A percentile compares a stretch with the other conserved stretches of the same genome.
phyloP scores from a whole-genome alignment of 768 basidiomycete genomes.

The Auriculariales sp. region DNA sequence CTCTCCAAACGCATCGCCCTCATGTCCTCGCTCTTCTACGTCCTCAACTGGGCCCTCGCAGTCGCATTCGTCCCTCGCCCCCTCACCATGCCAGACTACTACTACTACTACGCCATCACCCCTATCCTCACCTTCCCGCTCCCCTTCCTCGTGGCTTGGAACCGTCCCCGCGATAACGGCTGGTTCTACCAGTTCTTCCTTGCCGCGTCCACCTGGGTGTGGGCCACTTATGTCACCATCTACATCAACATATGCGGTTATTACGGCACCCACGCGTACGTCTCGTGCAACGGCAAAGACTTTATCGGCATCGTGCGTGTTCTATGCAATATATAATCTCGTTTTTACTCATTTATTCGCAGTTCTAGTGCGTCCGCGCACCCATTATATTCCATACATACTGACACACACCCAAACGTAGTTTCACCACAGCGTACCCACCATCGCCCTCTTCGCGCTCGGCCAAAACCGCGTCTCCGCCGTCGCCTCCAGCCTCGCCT shows the following conservation, averaged over 20 bases:
- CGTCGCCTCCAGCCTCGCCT: not conserved
- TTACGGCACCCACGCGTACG: not conserved
- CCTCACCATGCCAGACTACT: slow-evolving; percentile 34
- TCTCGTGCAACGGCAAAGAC: not conserved
- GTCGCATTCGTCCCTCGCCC: slow-evolving; percentile 34
- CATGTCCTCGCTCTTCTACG: slow-evolving; percentile 49
- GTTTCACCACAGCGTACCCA: not conserved
- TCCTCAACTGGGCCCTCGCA: slow-evolving; percentile 56
- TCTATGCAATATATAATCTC: no score
- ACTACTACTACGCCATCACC: slow-evolving; percentile 47
- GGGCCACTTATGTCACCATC: slow-evolving; percentile 20
- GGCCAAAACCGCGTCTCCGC: not conserved
- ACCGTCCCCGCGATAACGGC: slow-evolving; percentile 52
- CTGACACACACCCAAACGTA: not conserved
- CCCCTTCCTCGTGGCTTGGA: slow-evolving; percentile 47
- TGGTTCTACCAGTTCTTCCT: slow-evolving; percentile 49
- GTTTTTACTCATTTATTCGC: not conserved
- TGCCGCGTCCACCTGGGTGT: slow-evolving; percentile 44
- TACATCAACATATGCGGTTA: not conserved
- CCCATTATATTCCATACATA: not conserved
- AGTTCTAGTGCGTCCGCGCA: not conserved
- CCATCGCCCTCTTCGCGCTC: slow-evolving; percentile 2
- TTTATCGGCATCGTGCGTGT: not conserved
- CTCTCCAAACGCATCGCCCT: slow-evolving; percentile 33
- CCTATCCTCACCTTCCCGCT: slow-evolving; percentile 49